These are phyloP conservation scores for Allium cepa DNA, from an alignment of 106 monocot genomes.

Conservation along the genomic window DNA sequence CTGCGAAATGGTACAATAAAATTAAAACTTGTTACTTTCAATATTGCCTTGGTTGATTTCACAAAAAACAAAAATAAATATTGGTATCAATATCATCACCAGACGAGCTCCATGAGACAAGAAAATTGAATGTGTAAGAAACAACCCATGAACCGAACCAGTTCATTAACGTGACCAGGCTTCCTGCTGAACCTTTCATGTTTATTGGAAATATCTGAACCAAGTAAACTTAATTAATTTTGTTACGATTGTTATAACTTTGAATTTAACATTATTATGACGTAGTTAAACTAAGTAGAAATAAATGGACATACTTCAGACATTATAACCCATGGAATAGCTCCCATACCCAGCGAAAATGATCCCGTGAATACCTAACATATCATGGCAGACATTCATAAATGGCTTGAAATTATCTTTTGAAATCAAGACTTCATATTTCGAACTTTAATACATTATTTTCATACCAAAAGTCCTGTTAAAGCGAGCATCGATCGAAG, in stretches of 20 bases:
- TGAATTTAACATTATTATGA: too few species aligned
- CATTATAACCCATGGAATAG: constrained; percentile 94
- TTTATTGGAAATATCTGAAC: constrained; percentile 43
- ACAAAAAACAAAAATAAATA: too few species aligned
- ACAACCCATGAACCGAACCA: constrained; percentile 59
- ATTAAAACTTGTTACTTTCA: background rate
- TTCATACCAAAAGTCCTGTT: constrained; percentile 5
- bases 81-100: constrained; percentile 21
- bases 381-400: too few species aligned
- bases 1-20: constrained; percentile 7
- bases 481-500: constrained; percentile 15
- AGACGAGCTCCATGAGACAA: constrained; percentile 60
- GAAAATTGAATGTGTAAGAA: constrained; percentile 67
- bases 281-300: too few species aligned
- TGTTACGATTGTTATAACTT: too few species aligned
- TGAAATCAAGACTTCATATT: too few species aligned
- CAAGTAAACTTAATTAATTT: background rate
- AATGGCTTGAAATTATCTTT: too few species aligned
- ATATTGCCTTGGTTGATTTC: background rate
- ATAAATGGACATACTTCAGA: constrained; percentile 51
- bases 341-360: constrained; percentile 84
- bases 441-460: too few species aligned
- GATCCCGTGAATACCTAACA: constrained; percentile 43
- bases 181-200: constrained; percentile 50
- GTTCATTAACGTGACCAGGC: constrained; percentile 55